A percentile compares a stretch with the other conserved stretches of the same genome.
Evolutionary conservation across 345 rosid species (phyloP).

Genomic region (Ceriops tagal): DNA sequence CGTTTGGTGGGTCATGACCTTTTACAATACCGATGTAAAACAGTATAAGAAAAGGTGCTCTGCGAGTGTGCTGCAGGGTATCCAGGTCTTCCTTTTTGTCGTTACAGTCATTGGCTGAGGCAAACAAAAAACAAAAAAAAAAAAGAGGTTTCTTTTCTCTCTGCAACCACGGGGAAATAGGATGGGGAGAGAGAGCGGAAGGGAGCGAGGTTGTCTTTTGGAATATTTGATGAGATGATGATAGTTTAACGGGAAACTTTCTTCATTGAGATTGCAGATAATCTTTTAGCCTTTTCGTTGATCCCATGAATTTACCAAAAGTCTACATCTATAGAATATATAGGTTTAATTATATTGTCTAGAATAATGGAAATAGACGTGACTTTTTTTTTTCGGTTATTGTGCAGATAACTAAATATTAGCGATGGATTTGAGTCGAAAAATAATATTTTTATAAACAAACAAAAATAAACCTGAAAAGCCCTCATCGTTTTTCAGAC

Average conservation of each 20-base stretch:
- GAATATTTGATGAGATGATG: constrained; percentile 16
- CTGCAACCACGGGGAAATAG: neutral
- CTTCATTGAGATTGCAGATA: constrained; percentile 28
- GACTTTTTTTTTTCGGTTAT: too few relatives aligned
- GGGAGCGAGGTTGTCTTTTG: neutral
- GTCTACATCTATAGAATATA: neutral
- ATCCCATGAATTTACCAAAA: constrained; percentile 3
- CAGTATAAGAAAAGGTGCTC: constrained; percentile 21
- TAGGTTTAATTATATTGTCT: too few relatives aligned
- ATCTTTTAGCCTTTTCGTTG: constrained; percentile 19
- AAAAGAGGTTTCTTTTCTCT: constrained; percentile 1
- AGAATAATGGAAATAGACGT: too few relatives aligned
- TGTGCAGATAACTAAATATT: too few relatives aligned
- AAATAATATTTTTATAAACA: too few relatives aligned
- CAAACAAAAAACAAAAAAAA: neutral
- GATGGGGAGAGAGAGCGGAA: neutral
- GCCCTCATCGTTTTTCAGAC: too few relatives aligned
- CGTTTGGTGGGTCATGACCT: constrained; percentile 20
- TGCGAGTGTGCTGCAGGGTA: constrained; percentile 15
- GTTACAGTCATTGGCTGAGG: constrained; percentile 8
- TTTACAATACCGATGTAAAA: constrained; percentile 27
- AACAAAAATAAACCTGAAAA: too few relatives aligned
- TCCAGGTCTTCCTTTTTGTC: constrained; percentile 33
- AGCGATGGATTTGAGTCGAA: too few relatives aligned
- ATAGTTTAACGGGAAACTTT: constrained; percentile 4